A percentile compares a stretch with the other conserved stretches of the same genome.
phyloP scores from a whole-genome alignment of 352 stramenopile genomes.

The Thraustotheca clavata region DNA sequence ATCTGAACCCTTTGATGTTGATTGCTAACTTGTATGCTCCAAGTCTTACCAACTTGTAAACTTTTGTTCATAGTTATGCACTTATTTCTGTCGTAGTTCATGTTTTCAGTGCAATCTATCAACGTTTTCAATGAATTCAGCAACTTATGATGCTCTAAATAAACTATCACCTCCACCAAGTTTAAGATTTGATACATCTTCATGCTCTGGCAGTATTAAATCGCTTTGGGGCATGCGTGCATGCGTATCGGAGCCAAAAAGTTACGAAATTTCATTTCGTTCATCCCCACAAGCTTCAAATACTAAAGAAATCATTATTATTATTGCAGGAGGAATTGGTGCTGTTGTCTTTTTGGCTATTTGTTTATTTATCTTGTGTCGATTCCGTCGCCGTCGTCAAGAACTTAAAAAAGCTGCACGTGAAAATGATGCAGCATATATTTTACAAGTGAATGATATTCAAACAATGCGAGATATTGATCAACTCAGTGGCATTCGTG shows the following conservation, averaged over 20 bases:
- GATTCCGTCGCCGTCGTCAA: background rate
- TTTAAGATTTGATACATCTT: background rate
- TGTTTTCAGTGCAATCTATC: background rate
- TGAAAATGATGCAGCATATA: background rate
- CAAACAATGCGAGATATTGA: constrained; percentile 1
- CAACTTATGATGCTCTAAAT: background rate
- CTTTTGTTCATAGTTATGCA: background rate
- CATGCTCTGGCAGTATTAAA: background rate
- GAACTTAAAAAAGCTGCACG: background rate
- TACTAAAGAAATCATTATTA: background rate
- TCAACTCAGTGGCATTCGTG: background rate
- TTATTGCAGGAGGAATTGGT: background rate
- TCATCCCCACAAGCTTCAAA: background rate
- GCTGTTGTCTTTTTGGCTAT: background rate
- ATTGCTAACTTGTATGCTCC: background rate
- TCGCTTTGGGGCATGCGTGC: background rate
- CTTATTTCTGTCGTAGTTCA: background rate
- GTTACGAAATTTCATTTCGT: background rate
- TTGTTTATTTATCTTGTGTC: background rate
- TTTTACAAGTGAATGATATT: background rate
- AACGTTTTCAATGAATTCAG: background rate
- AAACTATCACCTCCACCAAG: background rate
- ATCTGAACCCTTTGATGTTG: background rate
- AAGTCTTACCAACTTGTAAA: background rate
- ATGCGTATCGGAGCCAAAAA: background rate